Evolutionary conservation across 352 stramenopile species (phyloP).

Genomic region (Globisporangium barbulae): DNA sequence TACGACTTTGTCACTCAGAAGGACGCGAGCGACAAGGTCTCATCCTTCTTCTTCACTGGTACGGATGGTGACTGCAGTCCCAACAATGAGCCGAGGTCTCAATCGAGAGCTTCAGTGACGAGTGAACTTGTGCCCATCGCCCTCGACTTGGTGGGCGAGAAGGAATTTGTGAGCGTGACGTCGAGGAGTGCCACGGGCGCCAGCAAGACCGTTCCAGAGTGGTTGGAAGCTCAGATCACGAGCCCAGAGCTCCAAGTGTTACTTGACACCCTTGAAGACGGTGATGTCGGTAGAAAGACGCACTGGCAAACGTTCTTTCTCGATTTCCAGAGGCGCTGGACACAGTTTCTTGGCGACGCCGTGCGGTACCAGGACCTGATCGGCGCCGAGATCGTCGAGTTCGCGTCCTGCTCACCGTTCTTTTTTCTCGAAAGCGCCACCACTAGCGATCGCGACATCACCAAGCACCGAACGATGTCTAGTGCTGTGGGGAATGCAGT

Average conservation of each 20-base stretch:
- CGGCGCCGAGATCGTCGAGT: conserved; percentile 41
- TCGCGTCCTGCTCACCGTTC: conserved; percentile 44
- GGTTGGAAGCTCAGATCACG: conserved; percentile 26
- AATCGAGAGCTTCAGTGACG: neutral
- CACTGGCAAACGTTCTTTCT: conserved; percentile 19
- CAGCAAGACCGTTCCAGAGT: conserved; percentile 31
- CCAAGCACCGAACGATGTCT: neutral
- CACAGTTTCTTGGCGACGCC: conserved; percentile 18
- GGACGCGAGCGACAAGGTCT: conserved; percentile 20
- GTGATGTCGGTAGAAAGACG: neutral
- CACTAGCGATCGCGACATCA: neutral
- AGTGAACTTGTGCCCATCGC: neutral
- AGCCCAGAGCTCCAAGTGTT: conserved; percentile 2
- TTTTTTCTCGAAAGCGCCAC: conserved; percentile 20
- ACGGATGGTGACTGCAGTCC: neutral
- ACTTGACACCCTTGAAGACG: neutral
- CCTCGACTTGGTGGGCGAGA: conserved; percentile 9
- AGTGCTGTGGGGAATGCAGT: too few relatives aligned
- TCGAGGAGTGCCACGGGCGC: neutral
- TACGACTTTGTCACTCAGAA: conserved; percentile 31
- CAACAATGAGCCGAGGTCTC: neutral
- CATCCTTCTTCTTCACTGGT: conserved; percentile 25
- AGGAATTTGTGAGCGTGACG: conserved; percentile 3
- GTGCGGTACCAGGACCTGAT: conserved; percentile 40
- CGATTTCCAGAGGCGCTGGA: conserved; percentile 29